Evolutionary conservation across 2,329 filamentous ascomycete genomes (phyloP).

Genomic region (Paecilomyces dactylethromorphus): DNA sequence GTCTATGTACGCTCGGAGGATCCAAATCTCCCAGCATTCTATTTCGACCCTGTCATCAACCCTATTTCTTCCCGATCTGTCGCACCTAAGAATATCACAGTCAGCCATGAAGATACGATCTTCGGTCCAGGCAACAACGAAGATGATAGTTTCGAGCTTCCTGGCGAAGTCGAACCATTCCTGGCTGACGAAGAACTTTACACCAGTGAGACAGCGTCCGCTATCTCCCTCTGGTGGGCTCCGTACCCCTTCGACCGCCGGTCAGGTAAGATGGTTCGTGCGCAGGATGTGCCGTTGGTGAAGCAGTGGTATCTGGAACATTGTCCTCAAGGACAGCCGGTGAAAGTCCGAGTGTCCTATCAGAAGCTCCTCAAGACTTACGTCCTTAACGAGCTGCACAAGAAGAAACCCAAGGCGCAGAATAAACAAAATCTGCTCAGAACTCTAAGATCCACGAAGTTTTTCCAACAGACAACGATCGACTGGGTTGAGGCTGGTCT

Average conservation of each 20-base stretch:
- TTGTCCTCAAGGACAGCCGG: constrained; percentile 80
- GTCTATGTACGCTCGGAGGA: constrained; percentile 88
- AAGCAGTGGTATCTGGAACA: constrained; percentile 99
- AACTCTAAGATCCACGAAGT: constrained; percentile 92
- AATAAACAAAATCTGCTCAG: constrained; percentile 89
- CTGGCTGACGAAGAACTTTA: constrained; percentile 82
- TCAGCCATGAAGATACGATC: constrained; percentile 88
- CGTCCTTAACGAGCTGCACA: constrained; percentile 93
- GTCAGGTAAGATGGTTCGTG: constrained; percentile 91
- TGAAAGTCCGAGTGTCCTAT: constrained; percentile 96
- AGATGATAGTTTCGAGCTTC: constrained; percentile 79
- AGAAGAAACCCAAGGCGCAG: constrained; percentile 89
- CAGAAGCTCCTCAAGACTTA: constrained; percentile 96
- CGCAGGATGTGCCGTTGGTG: constrained; percentile 91
- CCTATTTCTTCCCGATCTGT: constrained; percentile 94
- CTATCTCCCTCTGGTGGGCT: constrained; percentile 96
- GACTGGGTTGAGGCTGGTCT: constrained; percentile 99
- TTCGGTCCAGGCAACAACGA: constrained; percentile 78
- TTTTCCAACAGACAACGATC: constrained; percentile 98
- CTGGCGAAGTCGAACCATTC: constrained; percentile 76
- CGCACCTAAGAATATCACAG: constrained; percentile 84
- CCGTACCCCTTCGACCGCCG: constrained; percentile 92
- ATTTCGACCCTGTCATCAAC: constrained; percentile 96
- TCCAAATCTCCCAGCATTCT: constrained; percentile 85
- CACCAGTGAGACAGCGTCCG: constrained; percentile 80